Evolutionary conservation across 345 rosid species (phyloP).

Genomic region (Laguncularia racemosa): DNA sequence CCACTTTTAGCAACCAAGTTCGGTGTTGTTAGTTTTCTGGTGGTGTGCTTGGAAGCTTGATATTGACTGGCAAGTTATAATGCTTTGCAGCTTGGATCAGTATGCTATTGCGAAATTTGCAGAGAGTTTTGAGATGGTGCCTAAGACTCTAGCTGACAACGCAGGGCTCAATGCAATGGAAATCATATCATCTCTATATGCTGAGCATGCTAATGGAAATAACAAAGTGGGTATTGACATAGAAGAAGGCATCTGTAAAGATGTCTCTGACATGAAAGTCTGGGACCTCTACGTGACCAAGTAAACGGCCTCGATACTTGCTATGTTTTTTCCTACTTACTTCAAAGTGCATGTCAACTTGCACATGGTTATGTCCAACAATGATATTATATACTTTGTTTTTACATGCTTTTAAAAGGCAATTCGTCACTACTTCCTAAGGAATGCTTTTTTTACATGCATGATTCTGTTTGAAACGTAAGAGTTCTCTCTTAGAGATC

Average conservation of each 20-base stretch:
- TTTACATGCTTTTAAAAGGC: too few species aligned
- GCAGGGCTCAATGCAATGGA: constrained; percentile 97
- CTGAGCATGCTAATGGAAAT: constrained; percentile 88
- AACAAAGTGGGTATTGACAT: constrained; percentile 83
- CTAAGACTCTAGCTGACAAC: constrained; percentile 83
- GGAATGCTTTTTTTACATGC: too few species aligned
- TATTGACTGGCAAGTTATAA: neutral
- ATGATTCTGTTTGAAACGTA: too few species aligned
- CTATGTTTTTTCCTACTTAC: constrained; percentile 1
- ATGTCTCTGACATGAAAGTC: constrained; percentile 48
- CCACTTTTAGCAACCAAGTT: neutral
- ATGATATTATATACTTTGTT: too few species aligned
- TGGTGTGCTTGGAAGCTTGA: neutral
- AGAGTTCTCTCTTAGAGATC: too few species aligned
- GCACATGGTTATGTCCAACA: too few species aligned
- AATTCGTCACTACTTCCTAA: too few species aligned
- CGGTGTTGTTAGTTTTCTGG: neutral
- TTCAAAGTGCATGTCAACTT: neutral
- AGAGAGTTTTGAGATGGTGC: constrained; percentile 96
- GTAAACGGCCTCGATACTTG: constrained; percentile 18
- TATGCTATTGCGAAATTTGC: constrained; percentile 93
- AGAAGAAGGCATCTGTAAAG: constrained; percentile 74
- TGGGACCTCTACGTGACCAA: constrained; percentile 96
- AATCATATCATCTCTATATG: constrained; percentile 81
- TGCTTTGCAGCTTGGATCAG: constrained; percentile 76